Evolutionary conservation across 2,329 filamentous ascomycete genomes (phyloP).

Genomic region (Akanthomyces lecanii): DNA sequence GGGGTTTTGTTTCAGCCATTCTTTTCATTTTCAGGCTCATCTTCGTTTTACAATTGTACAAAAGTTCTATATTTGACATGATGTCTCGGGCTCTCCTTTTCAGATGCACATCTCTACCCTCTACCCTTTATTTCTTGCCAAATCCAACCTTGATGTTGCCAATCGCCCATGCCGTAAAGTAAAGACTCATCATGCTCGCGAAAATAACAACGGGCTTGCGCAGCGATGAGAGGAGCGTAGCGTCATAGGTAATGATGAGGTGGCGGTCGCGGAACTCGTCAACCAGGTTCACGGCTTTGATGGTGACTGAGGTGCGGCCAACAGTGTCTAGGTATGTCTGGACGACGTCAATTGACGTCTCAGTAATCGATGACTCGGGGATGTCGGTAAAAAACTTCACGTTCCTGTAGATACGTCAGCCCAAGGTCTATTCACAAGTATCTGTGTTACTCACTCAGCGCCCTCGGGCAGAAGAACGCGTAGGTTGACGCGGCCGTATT

Average conservation of each 20-base stretch:
- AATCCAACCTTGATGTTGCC: slow-evolving; percentile 81
- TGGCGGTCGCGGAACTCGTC: slow-evolving; percentile 85
- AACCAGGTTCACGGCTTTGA: slow-evolving; percentile 81
- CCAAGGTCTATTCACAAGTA: background rate
- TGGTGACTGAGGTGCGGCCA: slow-evolving; percentile 75
- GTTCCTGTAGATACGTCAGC: slow-evolving; percentile 57
- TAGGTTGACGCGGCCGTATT: slow-evolving; percentile 76
- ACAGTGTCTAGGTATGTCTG: slow-evolving; percentile 92
- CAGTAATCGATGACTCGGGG: slow-evolving; percentile 58
- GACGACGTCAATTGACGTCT: slow-evolving; percentile 58
- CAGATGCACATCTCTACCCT: background rate
- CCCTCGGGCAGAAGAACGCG: slow-evolving; percentile 88
- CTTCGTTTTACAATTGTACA: slow-evolving; percentile 13
- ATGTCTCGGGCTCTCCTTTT: background rate
- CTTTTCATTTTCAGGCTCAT: background rate
- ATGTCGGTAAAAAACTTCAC: slow-evolving; percentile 72
- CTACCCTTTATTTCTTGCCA: slow-evolving; percentile 38
- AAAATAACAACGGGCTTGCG: slow-evolving; percentile 86
- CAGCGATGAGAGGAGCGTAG: slow-evolving; percentile 67
- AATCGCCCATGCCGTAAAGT: slow-evolving; percentile 68
- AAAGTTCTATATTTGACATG: slow-evolving; percentile 15
- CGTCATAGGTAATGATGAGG: slow-evolving; percentile 83
- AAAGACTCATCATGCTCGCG: slow-evolving; percentile 66
- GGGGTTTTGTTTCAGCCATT: background rate
- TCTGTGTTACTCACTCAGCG: slow-evolving; percentile 59